Evolutionary conservation across 306 rosid species (phyloP), one percentile per base, ranked within the genome.

Genomic region (Urtica urens): DNA sequence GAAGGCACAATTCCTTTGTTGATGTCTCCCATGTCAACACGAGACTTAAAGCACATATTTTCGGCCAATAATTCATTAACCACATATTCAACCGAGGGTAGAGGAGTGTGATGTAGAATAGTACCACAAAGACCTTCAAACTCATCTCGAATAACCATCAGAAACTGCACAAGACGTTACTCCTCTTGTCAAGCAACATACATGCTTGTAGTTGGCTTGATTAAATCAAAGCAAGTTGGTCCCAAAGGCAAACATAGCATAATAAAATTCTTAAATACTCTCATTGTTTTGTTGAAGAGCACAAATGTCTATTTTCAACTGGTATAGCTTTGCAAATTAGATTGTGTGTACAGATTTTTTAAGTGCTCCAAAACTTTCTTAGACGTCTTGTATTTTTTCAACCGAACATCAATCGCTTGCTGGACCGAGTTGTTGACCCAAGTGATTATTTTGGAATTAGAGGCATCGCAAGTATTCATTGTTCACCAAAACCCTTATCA

Each of bases 31-130:
- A 5, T 30, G 35, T 30, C 11, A 30, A 30, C 35, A 30, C 35
- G 35, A 30, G 53, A 57, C 51, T 34, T 31, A 15, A 46, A 29
- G 42, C 5, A 27, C 31, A 14, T 57, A 30, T 57, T 15, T 14
- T 57, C 31, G 30, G 19, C 62, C n/a, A 43, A 30, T n/a, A 57
- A 23, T 16, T 41, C 61, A 41, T 25, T 45, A 8, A 57, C 53
- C 5, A 42, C 13, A 12, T 5, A 55, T 7, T 55, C 38, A 24
- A 55, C 40, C 3, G 24, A 55, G 17, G 26, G 43, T 27, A 42
- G 53, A 16, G 31, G 31, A 30, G 2, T 31, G 5, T 8, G 34
- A 58, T 33, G 46, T 11, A 57, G 10, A 19, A 57, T 57, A 0
- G 20, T 1, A 6, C 63, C 63, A 19, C 10, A 10, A 7, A 58